A percentile compares a stretch with the other conserved stretches of the same genome.
Evolutionary conservation across 805 yeast genomes (phyloP).

Genomic region (Kockiozyma suomiensis): DNA sequence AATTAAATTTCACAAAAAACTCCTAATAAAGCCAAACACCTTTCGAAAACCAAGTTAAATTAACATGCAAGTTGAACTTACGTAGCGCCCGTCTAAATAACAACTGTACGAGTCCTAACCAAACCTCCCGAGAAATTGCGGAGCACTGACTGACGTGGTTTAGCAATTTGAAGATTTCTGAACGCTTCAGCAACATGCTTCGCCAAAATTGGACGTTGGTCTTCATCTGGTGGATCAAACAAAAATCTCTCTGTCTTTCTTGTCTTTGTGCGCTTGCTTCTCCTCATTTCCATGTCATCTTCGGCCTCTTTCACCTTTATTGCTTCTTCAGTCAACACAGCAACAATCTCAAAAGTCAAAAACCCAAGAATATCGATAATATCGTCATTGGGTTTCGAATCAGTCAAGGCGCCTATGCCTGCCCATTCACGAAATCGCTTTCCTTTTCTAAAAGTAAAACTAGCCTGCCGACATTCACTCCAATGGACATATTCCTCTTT

Average conservation of each 20-base stretch:
- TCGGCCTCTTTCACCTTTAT: conserved; percentile 74
- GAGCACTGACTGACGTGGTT: conserved; percentile 62
- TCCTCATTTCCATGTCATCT: conserved; percentile 49
- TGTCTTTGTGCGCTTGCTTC: conserved; percentile 46
- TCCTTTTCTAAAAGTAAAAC: conserved; percentile 92
- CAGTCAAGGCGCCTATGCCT: conserved; percentile 78
- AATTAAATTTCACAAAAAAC: background rate
- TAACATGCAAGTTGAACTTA: background rate
- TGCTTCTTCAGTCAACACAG: conserved; percentile 91
- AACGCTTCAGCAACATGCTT: conserved; percentile 88
- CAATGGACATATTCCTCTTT: conserved; percentile 97
- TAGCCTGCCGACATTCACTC: conserved; percentile 98
- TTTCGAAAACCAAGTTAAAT: background rate
- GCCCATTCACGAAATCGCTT: conserved; percentile 97
- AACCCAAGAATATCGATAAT: conserved; percentile 95
- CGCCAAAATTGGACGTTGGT: conserved; percentile 73
- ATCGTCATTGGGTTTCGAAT: conserved; percentile 91
- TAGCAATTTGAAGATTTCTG: conserved; percentile 68
- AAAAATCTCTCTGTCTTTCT: conserved; percentile 57
- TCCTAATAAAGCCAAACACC: background rate
- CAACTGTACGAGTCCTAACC: conserved; percentile 54
- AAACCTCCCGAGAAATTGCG: conserved; percentile 75
- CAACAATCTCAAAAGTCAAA: conserved; percentile 93
- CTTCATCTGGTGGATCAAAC: conserved; percentile 88
- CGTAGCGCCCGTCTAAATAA: conserved; percentile 43